phyloP scores from a whole-genome alignment of 805 yeast species.

The Lipomyces yamanashiensis region DNA sequence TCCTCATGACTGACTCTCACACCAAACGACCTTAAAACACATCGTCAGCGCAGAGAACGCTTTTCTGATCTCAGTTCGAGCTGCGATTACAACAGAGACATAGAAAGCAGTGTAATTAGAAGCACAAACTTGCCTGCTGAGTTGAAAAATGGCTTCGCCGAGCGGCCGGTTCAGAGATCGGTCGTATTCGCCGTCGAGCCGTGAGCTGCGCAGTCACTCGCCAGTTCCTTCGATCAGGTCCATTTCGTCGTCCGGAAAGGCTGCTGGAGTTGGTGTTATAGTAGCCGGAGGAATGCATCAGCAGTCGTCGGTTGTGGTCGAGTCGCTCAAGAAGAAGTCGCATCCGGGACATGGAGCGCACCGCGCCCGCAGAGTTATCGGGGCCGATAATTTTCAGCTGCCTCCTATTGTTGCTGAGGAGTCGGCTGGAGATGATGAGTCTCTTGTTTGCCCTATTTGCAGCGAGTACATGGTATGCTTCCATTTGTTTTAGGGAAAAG shows the following conservation, averaged over 20 bases:
- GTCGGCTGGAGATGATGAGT: background rate
- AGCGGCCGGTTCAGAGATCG: slow-evolving; percentile 21
- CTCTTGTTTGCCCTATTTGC: slow-evolving; percentile 71
- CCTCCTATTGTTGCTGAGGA: slow-evolving; percentile 19
- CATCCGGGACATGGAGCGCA: slow-evolving; percentile 18
- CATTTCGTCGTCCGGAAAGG: slow-evolving; percentile 13
- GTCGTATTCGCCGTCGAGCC: slow-evolving; percentile 23
- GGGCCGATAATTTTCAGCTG: slow-evolving; percentile 26
- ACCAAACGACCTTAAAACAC: too few relatives aligned
- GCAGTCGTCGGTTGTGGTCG: slow-evolving; percentile 20
- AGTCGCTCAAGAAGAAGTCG: slow-evolving; percentile 28
- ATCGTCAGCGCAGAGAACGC: too few relatives aligned
- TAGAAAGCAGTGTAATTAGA: too few relatives aligned
- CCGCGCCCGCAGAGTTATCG: slow-evolving; percentile 25
- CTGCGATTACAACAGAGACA: too few relatives aligned
- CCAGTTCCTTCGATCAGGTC: slow-evolving; percentile 30
- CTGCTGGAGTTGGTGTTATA: too few relatives aligned
- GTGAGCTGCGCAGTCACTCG: slow-evolving; percentile 17
- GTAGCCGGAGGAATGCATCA: too few relatives aligned
- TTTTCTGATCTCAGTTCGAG: too few relatives aligned
- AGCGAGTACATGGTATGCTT: slow-evolving; percentile 54
- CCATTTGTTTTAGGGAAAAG: background rate
- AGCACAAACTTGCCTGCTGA: background rate
- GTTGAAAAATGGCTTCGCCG: slow-evolving; percentile 18
- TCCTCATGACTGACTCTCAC: too few relatives aligned